Conservation (phyloP, 1,284 basidiomycete species). For the Volvariella surrecta region DNA sequence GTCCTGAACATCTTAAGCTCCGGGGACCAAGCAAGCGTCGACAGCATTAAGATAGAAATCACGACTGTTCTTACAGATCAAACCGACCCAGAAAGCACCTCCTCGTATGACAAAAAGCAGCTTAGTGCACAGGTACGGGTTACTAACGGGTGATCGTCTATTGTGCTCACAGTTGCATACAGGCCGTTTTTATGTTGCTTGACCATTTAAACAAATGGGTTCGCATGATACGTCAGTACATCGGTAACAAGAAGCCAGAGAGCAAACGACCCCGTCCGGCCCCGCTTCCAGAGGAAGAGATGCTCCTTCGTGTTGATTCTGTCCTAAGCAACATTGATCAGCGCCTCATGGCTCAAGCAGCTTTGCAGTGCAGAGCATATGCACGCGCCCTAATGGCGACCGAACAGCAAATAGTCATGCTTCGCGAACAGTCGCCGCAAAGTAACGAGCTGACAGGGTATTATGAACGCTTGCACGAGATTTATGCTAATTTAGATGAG, state of each 20-base stretch:
- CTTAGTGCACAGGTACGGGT: conserved; percentile 80
- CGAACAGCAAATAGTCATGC: conserved; percentile 68
- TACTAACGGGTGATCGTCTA: background rate
- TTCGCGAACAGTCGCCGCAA: conserved; percentile 33
- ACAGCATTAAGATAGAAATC: conserved; percentile 73
- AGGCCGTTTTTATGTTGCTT: conserved; percentile 92
- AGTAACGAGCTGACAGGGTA: conserved; percentile 60
- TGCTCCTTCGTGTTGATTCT: conserved; percentile 67
- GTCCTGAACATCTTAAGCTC: conserved; percentile 84
- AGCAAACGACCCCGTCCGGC: conserved; percentile 36
- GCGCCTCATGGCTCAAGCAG: conserved; percentile 88
- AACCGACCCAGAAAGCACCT: conserved; percentile 51
- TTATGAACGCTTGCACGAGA: conserved; percentile 91
- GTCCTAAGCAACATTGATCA: conserved; percentile 81
- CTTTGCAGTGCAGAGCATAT: conserved; percentile 90
- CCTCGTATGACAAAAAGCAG: conserved; percentile 69
- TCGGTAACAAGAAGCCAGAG: conserved; percentile 40
- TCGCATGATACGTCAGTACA: conserved; percentile 54
- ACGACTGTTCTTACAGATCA: conserved; percentile 84
- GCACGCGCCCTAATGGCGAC: conserved; percentile 94
- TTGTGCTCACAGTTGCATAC: background rate
- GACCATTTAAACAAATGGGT: conserved; percentile 95
- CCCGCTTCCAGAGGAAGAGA: conserved; percentile 37
- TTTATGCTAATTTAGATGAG: conserved; percentile 94
- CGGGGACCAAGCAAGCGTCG: conserved; percentile 52